Evolutionary conservation across 495 filamentous ascomycete species (phyloP), one percentile per base, ranked within the genome.

Genomic region (Ramalina intermedia): DNA sequence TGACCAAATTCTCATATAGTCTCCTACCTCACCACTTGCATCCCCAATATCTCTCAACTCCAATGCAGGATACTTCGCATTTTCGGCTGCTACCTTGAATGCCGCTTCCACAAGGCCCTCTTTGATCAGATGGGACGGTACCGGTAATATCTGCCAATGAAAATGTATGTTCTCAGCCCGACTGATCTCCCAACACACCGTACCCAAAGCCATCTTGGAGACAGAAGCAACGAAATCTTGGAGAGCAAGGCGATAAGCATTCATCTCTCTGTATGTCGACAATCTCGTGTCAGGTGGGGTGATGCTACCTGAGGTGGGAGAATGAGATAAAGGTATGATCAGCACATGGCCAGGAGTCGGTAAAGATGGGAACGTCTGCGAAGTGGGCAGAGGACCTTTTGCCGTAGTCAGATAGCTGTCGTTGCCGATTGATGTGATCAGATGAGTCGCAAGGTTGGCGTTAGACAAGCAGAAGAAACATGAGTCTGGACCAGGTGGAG

Each of bases 401-500:
- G 93, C 86, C 27, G 80, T 91, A 42, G 89, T 91, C 38, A 96
- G 68, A 61, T 96, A 96, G 46, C 77, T 63, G 42, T 94, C 84
- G 24, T 81, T 74, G 41, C 82, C 91, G 55, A 98, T 87, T 21
- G 80, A 85, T 53, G 82, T 80, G 55, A 96, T 81, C 58, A 96
- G 85, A 62, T 98, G 90, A 0, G 81, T 83, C 35, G 84, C 81
- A 24, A 93, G 65, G 47, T 79, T 80, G 16, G 81, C 76, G 60
- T 91, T 96, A 8, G 81, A 84, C 4, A 96, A 71, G 61, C 91
- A 98, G 72, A 98, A 96, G 72, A 90, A 98, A 61, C 91, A 98
- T 53, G 78, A 72, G 20, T 81, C 79, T 0, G 87, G 87, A 3
- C 78, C 78, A 4, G 84, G 80, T 1, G 83, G 84, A 8, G 74